phyloP scores from a whole-genome alignment of 192 early-diverging fungal genomes.

The Podila epicladia region DNA sequence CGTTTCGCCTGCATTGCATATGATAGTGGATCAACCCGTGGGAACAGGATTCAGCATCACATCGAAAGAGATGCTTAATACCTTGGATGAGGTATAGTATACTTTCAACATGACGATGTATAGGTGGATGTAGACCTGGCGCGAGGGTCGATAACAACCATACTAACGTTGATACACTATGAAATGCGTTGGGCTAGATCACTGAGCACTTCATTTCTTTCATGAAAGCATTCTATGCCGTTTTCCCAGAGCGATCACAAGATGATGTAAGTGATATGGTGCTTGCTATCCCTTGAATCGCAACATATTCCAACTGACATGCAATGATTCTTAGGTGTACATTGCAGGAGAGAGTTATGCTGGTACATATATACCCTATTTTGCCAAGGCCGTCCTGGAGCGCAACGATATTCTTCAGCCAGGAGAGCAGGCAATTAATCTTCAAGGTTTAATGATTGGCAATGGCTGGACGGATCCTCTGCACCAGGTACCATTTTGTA shows the following conservation, averaged over 20 bases:
- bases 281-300: too few species aligned
- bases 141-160: too few species aligned
- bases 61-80: slow-evolving; percentile 42
- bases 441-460: slow-evolving; percentile 68
- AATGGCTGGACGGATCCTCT: slow-evolving; percentile 73
- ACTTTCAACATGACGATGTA: too few species aligned
- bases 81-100: slow-evolving; percentile 56
- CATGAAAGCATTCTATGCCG: slow-evolving; percentile 55
- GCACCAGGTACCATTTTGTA: slow-evolving; percentile 55
- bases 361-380: slow-evolving; percentile 72
- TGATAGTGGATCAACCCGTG: slow-evolving; percentile 70
- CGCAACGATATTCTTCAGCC: slow-evolving; percentile 31
- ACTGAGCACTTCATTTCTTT: slow-evolving; percentile 57
- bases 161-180: too few species aligned
- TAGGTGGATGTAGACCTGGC: too few species aligned
- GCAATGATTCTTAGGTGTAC: slow-evolving; percentile 54
- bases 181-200: slow-evolving; percentile 23
- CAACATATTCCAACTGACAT: too few species aligned
- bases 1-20: neutral
- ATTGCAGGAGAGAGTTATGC: slow-evolving; percentile 73
- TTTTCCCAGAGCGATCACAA: slow-evolving; percentile 58
- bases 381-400: slow-evolving; percentile 50
- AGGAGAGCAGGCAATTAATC: slow-evolving; percentile 43
- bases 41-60: slow-evolving; percentile 71
- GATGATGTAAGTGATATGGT: slow-evolving; percentile 49